phyloP scores from a whole-genome alignment of 1,139 yeast genomes.

The Magnusiomyces starmeri region DNA sequence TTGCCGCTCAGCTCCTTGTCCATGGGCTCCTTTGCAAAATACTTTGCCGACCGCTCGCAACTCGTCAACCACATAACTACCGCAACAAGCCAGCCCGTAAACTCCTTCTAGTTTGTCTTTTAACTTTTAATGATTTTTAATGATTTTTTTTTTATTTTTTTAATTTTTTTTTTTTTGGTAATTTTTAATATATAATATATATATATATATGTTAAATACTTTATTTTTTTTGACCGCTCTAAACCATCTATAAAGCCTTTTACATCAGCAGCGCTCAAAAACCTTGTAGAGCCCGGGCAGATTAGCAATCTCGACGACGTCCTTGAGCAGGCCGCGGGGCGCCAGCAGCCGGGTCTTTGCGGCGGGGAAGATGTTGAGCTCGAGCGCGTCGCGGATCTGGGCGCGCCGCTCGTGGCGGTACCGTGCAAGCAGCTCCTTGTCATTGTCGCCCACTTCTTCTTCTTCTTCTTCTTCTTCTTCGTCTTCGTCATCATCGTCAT shows the following conservation, averaged over 20 bases:
- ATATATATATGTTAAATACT: neutral
- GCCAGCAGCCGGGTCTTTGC: constrained; percentile 61
- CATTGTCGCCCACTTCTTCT: constrained; percentile 4
- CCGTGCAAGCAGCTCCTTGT: constrained; percentile 7
- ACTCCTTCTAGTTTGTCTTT: neutral
- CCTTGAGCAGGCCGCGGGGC: constrained; percentile 44
- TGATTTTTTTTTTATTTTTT: constrained; percentile 4
- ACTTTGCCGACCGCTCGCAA: constrained; percentile 27
- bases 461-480: constrained; percentile 9
- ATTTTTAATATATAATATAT: neutral
- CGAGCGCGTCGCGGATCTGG: constrained; percentile 35
- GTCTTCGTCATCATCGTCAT: constrained; percentile 10
- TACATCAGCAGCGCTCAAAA: constrained; percentile 75
- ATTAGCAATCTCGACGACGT: constrained; percentile 79
- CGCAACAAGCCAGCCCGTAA: too few species aligned
- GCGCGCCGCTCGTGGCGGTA: constrained; percentile 9
- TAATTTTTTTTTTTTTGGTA: neutral
- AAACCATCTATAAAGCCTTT: neutral
- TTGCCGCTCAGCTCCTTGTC: constrained; percentile 12
- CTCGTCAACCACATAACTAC: too few species aligned
- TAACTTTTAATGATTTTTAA: constrained; percentile 7
- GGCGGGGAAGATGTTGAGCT: constrained; percentile 53
- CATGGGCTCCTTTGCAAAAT: constrained; percentile 24
- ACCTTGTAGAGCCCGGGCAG: constrained; percentile 86
- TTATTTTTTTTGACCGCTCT: neutral